Conservation (phyloP, 2,329 filamentous ascomycete species). For the Colletotrichum godetiae region DNA sequence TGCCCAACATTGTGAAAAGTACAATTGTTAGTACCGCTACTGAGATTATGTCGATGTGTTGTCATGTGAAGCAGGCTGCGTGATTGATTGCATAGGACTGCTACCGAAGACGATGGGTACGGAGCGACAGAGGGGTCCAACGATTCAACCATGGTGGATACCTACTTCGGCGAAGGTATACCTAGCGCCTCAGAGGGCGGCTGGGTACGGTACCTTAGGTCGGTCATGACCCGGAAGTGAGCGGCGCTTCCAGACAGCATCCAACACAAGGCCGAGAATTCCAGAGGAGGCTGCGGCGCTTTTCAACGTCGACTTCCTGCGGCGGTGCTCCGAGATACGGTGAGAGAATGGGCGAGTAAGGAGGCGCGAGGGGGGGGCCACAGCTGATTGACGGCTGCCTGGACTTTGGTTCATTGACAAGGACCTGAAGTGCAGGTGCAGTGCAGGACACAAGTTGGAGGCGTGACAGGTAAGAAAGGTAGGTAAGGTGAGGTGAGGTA, state of each 20-base stretch:
- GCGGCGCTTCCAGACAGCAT: background rate
- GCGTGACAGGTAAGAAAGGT: no score
- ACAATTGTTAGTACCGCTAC: background rate
- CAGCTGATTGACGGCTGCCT: conserved; percentile 29
- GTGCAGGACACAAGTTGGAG: no score
- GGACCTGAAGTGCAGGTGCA: background rate
- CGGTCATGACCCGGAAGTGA: background rate
- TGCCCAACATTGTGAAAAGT: background rate
- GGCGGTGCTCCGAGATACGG: background rate
- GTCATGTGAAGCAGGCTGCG: conserved; percentile 26
- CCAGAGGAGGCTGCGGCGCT: background rate
- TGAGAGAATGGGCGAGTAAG: background rate
- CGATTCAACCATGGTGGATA: conserved; percentile 7
- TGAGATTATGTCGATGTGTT: background rate
- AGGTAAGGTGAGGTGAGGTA: background rate
- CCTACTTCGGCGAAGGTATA: conserved; percentile 6
- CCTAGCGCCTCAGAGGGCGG: background rate
- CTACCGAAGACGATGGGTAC: conserved; percentile 15
- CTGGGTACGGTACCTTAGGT: conserved; percentile 2
- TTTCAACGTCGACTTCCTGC: background rate
- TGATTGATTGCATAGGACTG: conserved; percentile 15
- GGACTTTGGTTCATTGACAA: conserved; percentile 4
- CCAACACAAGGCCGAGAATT: background rate
- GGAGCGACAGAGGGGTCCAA: background rate
- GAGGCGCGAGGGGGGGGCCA: background rate